Evolutionary conservation across 805 yeast species (phyloP), one percentile per base, ranked within the genome.

Genomic region (Barnettozyma californica): DNA sequence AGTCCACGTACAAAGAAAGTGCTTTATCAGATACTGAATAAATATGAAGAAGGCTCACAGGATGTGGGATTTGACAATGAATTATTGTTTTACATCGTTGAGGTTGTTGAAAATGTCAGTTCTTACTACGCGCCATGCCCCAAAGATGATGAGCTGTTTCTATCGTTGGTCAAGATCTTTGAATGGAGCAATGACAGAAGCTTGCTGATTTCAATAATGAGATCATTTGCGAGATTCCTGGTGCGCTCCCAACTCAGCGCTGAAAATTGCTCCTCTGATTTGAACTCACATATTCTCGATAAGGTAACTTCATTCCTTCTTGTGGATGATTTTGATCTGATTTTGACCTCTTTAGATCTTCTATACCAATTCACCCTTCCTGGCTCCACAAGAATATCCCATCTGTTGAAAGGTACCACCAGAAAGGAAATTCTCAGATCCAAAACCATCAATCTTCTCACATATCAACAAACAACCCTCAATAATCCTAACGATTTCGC

Each of bases 41-140:
- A 44, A 21, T 56, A 26, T 33, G 50, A 59, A 33, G 62, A 60
- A 3, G 42, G 56, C 9, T 57, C 51, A 31, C 67, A 60, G 26
- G 68, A 59, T 6, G 55, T 61, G 49, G 63, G 56, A 26, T 45
- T 57, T 31, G 65, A 66, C 44, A 75, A 74, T 47, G 97, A 90
- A 62, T 68, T 84, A 25, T 68, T 83, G 41, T 77, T 74, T 49
- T 87, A 87, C 62, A 69, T 83, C 13, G 65, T 88, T 45, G 99
- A 94, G 64, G 76, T 90, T 29, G 76, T 87, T 52, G 98, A 94
- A 63, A 83, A 91, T 2, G 77, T 90, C 29, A 80, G 92, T 3
- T 84, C 96, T 39, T 88, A 87, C 64, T 74, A 86, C 55, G 80
- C 90, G 4, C 91, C 94, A 27, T 85, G 84, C 25, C 74, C 80